Evolutionary conservation across 1,284 basidiomycete species (phyloP), one percentile per base, ranked within the genome.

Genomic region (Rhodotorula sp.): DNA sequence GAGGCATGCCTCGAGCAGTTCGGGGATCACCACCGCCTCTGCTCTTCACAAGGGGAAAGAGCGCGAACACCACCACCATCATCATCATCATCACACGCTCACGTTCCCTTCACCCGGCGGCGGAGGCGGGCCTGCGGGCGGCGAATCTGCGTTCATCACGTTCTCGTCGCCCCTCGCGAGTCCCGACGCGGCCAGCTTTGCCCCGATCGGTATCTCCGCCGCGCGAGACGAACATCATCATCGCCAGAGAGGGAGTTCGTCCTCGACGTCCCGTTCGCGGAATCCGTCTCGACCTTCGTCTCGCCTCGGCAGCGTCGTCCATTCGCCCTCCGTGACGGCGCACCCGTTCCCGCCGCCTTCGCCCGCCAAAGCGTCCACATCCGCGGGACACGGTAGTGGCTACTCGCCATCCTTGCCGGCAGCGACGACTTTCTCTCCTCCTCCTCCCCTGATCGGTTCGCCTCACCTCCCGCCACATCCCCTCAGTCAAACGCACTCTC

Each of bases 41-140:
- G 39, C 63, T 16, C 48, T 47, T 46, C 46, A 14, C 61, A 76
- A 76, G 65, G 74, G 70, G 49, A 76, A 76, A 59, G 74, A 71
- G 46, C 51, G 39, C 3, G 62, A 54, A 34, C 47, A 58, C 39
- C 39, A 43, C 39, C 39, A 43, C 39, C 39, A 43, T 10, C 34
- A 39, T 39, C 34, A 39, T 10, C 34, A 39, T 10, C 34, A 39
- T 43, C 39, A 43, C 49, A 39, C 56, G 52, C 31, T 61, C 46
- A 34, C 71, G 23, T 26, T 51, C 0, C 57, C 61, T 14, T 23
- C 64, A 12, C 31, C 51, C 16, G 21, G 48, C 29, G 26, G 54
- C 54, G 54, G 29, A n/a, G n/a, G 54, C 14, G 26, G 23, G n/a
- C 18, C 29, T 12, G 39, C 39, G 39, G 39, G 10, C 7, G 48